phyloP scores from a whole-genome alignment of 1,284 basidiomycete species.

The Marasmius fiardii region DNA sequence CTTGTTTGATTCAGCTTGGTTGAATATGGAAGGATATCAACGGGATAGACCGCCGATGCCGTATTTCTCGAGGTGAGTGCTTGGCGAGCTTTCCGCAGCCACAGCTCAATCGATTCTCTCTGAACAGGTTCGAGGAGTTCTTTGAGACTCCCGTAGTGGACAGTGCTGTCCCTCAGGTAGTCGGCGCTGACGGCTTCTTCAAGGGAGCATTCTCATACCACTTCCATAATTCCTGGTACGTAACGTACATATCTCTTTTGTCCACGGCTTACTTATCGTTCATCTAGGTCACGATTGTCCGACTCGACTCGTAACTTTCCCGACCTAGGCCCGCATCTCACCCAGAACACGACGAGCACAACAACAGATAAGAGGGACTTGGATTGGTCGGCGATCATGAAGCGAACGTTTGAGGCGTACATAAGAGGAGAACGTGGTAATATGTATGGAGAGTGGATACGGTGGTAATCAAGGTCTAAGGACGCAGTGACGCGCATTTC shows the following conservation, averaged over 20 bases:
- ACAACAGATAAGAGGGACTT: conserved; percentile 53
- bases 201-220: conserved; percentile 80
- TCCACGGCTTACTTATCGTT: neutral
- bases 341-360: conserved; percentile 29
- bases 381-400: conserved; percentile 73
- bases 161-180: conserved; percentile 62
- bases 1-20: conserved; percentile 85
- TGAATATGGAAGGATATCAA: conserved; percentile 82
- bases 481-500: neutral
- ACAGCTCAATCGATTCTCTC: conserved; percentile 1
- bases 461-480: conserved; percentile 27
- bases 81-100: neutral
- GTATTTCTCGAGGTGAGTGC: conserved; percentile 8
- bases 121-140: conserved; percentile 59
- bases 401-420: conserved; percentile 76
- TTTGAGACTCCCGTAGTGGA: conserved; percentile 67
- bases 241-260: conserved; percentile 3
- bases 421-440: conserved; percentile 69
- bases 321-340: conserved; percentile 62
- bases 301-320: conserved; percentile 73
- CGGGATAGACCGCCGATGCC: conserved; percentile 46
- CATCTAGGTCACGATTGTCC: conserved; percentile 68
- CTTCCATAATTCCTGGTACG: conserved; percentile 76
- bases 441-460: conserved; percentile 72
- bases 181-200: conserved; percentile 79